Evolutionary conservation across 257 asterid genomes (phyloP).

Genomic region (Solanum corneliomulleri): DNA sequence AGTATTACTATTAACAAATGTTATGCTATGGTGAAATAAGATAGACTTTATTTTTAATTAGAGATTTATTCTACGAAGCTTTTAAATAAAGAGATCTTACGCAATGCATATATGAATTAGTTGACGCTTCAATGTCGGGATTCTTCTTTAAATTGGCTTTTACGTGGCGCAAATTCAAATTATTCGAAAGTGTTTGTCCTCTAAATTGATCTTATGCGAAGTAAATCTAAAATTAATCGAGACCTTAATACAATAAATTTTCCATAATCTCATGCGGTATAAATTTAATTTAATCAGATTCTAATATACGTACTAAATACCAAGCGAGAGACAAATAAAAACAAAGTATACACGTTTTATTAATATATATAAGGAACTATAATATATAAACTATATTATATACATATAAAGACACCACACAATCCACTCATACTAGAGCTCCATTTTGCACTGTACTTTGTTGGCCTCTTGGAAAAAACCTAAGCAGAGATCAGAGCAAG

Average conservation of each 20-base stretch:
- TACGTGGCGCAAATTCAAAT: fast-evolving
- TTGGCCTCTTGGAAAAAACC: background rate
- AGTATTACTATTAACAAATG: background rate
- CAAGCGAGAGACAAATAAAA: too few species aligned
- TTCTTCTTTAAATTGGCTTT: too few species aligned
- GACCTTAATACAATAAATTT: fast-evolving
- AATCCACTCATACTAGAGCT: background rate
- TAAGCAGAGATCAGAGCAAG: background rate
- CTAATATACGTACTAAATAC: fast-evolving
- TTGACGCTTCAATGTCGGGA: fast-evolving
- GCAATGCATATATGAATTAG: fast-evolving
- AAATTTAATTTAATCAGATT: too few species aligned
- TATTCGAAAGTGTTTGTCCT: fast-evolving
- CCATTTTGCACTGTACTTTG: background rate
- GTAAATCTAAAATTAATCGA: fast-evolving
- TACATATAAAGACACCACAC: background rate
- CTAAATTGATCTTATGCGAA: fast-evolving
- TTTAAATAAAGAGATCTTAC: too few species aligned
- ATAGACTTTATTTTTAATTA: background rate
- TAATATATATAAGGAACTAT: too few species aligned
- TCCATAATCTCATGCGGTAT: fast-evolving
- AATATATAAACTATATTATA: background rate
- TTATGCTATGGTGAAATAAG: fast-evolving
- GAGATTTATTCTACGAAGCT: too few species aligned
- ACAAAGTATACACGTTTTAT: background rate